phyloP scores from a whole-genome alignment of 768 basidiomycete genomes.

The Boletus vermiculosoides region DNA sequence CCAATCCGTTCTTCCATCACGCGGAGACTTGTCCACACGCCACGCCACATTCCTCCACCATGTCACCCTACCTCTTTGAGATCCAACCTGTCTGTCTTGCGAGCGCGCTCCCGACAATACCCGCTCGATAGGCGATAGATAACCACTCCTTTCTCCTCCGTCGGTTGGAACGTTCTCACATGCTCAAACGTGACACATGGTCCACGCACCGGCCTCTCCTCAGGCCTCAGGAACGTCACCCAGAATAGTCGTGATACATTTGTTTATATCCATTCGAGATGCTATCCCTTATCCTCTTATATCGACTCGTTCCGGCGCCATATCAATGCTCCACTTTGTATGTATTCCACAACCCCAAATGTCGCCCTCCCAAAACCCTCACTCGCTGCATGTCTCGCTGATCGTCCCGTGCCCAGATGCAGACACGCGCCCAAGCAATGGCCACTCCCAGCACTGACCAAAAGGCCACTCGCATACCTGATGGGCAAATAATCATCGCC shows the following conservation, averaged over 20 bases:
- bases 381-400: neutral
- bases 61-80: neutral
- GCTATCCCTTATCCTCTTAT: conserved; percentile 13
- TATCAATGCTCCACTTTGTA: conserved; percentile 1
- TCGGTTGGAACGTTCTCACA: conserved; percentile 6
- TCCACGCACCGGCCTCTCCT: conserved; percentile 10
- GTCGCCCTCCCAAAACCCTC: neutral
- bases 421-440: neutral
- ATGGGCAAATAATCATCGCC: conserved; percentile 23
- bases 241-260: conserved; percentile 20
- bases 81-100: neutral
- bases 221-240: conserved; percentile 23
- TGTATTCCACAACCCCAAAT: neutral
- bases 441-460: neutral
- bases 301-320: neutral
- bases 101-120: neutral
- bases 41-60: conserved; percentile 6
- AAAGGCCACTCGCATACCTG: conserved; percentile 10
- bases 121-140: neutral
- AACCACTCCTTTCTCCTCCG: neutral
- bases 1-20: neutral
- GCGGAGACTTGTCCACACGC: neutral
- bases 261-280: conserved; percentile 10
- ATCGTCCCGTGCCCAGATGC: neutral
- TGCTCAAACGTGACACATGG: conserved; percentile 15